A percentile compares a stretch with the other conserved stretches of the same genome.
Conservation (phyloP, 495 filamentous ascomycete species). For the Hyaloscypha hepaticicola region DNA sequence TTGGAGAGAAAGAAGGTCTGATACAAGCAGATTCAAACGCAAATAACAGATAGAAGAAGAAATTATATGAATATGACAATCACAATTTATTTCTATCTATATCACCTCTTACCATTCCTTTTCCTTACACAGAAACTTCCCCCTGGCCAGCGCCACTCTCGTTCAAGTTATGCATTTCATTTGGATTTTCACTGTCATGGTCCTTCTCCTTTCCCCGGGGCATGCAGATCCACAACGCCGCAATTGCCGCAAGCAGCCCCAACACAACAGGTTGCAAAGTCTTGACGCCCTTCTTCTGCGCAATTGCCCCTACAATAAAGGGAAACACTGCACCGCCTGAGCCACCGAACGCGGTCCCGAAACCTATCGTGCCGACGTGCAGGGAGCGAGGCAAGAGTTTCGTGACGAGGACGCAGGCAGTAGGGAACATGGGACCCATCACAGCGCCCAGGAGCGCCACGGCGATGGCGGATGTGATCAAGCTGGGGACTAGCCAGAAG, state of each 20-base stretch:
- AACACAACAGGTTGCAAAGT: conserved; percentile 40
- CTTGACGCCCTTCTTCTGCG: conserved; percentile 73
- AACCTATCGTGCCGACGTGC: conserved; percentile 79
- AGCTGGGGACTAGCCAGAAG: conserved; percentile 80
- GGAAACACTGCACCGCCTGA: conserved; percentile 77
- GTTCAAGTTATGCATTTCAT: not conserved
- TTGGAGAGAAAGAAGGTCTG: not conserved
- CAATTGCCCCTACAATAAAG: conserved; percentile 76
- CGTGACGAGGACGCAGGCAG: conserved; percentile 70
- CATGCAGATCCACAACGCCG: conserved; percentile 14
- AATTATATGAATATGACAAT: not conserved
- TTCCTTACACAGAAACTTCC: not conserved
- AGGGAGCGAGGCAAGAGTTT: conserved; percentile 74
- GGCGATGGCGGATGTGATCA: conserved; percentile 68
- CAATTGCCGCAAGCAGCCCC: conserved; percentile 19
- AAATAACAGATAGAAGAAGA: not conserved
- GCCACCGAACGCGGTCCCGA: conserved; percentile 77
- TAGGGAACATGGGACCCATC: conserved; percentile 78
- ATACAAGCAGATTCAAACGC: not conserved
- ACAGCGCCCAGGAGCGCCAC: conserved; percentile 75
- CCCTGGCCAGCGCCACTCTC: not conserved
- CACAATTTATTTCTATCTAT: not conserved
- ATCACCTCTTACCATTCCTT: not conserved
- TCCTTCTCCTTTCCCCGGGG: not conserved
- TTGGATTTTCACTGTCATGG: not conserved